These are phyloP conservation scores for Fraxinus velutina DNA, from an alignment of 305 asterid species.

Conservation along the genomic window DNA sequence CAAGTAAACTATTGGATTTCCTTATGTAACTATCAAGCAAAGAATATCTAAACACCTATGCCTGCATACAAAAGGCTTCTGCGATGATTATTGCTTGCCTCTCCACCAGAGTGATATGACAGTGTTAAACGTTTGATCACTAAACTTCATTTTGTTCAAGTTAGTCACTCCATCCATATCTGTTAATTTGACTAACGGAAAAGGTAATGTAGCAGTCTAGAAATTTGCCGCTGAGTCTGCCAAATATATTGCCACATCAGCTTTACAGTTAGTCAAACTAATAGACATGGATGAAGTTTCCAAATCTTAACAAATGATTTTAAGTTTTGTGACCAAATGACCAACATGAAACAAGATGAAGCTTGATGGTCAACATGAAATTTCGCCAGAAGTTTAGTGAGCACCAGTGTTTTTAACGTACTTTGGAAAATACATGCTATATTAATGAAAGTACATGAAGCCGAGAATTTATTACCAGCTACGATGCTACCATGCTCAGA, in stretches of 20 bases:
- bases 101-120: not conserved
- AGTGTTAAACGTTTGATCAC: not conserved
- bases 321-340: not conserved
- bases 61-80: not conserved
- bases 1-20: not conserved
- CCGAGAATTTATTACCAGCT: constrained; percentile 40
- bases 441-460: not conserved
- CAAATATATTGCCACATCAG: not conserved
- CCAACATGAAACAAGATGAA: not conserved
- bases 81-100: not conserved
- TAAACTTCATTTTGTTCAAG: not conserved
- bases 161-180: not conserved
- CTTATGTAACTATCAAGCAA: not conserved
- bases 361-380: not conserved
- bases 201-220: not conserved
- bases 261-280: not conserved
- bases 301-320: not conserved
- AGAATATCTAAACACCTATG: not conserved
- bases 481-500: constrained; percentile 39
- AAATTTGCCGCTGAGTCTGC: not conserved
- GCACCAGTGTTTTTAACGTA: not conserved
- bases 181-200: not conserved
- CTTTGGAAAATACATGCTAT: not conserved
- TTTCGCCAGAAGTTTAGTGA: not conserved
- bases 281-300: not conserved